phyloP scores from a whole-genome alignment of 2,329 filamentous ascomycete species.

The Phialophora tarda region DNA sequence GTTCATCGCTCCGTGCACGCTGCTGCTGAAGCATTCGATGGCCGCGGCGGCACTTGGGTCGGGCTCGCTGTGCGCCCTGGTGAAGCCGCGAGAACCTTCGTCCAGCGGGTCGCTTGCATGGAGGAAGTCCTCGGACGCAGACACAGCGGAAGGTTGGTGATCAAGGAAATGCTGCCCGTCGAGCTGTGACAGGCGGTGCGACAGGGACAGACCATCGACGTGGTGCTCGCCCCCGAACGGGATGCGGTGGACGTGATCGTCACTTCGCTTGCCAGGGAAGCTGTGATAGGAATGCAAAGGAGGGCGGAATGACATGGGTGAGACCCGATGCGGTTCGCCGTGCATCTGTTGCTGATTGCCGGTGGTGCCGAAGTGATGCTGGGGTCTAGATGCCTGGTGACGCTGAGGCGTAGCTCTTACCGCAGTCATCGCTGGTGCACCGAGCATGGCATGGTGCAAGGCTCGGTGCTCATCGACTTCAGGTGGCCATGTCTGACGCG shows the following conservation, averaged over 20 bases:
- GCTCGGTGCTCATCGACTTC: conserved; percentile 16
- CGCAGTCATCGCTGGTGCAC: conserved; percentile 13
- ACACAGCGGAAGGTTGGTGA: conserved; percentile 1
- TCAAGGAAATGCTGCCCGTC: not conserved
- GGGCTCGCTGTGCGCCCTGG: conserved; percentile 23
- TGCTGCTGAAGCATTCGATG: conserved; percentile 7
- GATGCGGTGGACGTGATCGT: not conserved
- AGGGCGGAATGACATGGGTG: conserved; percentile 19
- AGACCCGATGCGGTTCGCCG: conserved; percentile 16
- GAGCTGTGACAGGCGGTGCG: not conserved
- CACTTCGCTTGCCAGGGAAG: conserved; percentile 18
- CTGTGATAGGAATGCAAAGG: conserved; percentile 25
- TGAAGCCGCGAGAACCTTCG: conserved; percentile 7
- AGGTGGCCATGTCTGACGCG: conserved; percentile 2
- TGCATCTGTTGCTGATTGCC: not conserved
- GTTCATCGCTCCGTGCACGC: not conserved
- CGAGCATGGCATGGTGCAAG: conserved; percentile 23
- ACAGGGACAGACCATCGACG: not conserved
- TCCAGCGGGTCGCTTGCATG: not conserved
- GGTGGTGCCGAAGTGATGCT: not conserved
- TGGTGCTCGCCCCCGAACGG: not conserved
- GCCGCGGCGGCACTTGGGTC: conserved; percentile 10
- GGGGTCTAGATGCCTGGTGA: not conserved
- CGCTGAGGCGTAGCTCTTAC: not conserved
- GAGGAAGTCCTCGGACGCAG: conserved; percentile 4